Percentiles rank a stretch among this genome's conserved stretches.
Evolutionary conservation across 2,329 filamentous ascomycete genomes (phyloP).

Genomic region (Arthrobotrys megalospora): DNA sequence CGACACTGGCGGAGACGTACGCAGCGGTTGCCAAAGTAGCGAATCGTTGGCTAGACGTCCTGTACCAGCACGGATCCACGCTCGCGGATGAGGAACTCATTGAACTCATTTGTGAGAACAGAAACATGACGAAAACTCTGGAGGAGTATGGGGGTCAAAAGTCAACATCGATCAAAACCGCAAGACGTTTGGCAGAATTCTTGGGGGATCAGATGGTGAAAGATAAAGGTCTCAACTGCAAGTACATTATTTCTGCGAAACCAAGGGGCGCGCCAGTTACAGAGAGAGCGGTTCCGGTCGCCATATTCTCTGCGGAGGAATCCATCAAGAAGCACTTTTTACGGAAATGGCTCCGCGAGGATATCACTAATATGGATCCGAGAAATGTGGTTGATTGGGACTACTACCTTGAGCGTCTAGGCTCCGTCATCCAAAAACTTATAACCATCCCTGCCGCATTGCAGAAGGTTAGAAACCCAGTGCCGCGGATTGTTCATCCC

Average conservation of each 20-base stretch:
- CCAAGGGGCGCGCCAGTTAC: conserved; percentile 93
- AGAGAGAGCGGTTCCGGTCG: conserved; percentile 92
- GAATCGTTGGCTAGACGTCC: conserved; percentile 95
- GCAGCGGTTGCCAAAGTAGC: conserved; percentile 92
- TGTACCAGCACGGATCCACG: conserved; percentile 88
- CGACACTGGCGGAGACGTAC: conserved; percentile 90
- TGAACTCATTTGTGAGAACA: conserved; percentile 99
- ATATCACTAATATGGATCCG: conserved; percentile 90
- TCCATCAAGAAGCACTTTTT: conserved; percentile 89
- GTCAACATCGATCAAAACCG: conserved; percentile 99
- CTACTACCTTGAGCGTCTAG: conserved; percentile 95
- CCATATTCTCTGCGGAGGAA: conserved; percentile 95
- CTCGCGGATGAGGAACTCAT: conserved; percentile 97
- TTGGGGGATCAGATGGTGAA: conserved; percentile 99
- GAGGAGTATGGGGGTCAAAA: conserved; percentile 97
- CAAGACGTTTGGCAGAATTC: conserved; percentile 93
- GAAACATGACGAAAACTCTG: conserved; percentile 96
- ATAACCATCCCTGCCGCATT: conserved; percentile 98
- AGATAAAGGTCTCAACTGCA: conserved; percentile 98
- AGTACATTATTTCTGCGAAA: conserved; percentile 94
- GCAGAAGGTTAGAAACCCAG: conserved; percentile 94
- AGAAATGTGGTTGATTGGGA: conserved; percentile 93
- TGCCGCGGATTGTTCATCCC: conserved; percentile 91
- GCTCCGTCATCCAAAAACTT: conserved; percentile 97
- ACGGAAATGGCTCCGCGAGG: conserved; percentile 95